phyloP scores from a whole-genome alignment of 2,329 filamentous ascomycete genomes.

The Dactylellina cionopaga region DNA sequence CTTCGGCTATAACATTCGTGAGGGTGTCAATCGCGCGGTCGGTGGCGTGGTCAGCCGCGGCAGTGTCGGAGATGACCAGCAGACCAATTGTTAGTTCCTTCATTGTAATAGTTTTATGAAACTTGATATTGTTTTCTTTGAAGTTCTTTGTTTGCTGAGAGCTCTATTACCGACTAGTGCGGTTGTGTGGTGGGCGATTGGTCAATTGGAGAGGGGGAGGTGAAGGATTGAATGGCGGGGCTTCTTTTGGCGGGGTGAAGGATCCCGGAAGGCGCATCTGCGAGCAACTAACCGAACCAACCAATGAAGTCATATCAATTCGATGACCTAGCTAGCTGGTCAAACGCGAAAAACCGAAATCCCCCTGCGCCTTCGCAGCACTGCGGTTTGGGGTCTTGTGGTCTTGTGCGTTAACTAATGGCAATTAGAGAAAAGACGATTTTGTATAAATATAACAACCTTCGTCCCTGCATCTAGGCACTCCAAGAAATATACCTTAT shows the following conservation, averaged over 20 bases:
- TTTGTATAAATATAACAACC: no score
- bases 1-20: conserved; percentile 73
- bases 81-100: conserved; percentile 75
- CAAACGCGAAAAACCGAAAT: background rate
- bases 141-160: background rate
- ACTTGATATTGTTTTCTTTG: background rate
- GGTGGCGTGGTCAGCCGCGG: conserved; percentile 78
- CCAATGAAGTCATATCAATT: no score
- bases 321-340: no score
- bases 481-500: no score
- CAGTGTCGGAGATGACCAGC: conserved; percentile 90
- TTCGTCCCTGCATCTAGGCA: no score
- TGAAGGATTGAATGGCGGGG: background rate
- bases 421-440: no score
- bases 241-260: no score
- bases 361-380: no score
- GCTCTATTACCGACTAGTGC: background rate
- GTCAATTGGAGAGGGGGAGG: background rate
- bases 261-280: no score
- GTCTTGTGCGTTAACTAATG: no score
- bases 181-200: background rate
- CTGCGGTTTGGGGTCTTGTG: no score
- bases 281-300: no score
- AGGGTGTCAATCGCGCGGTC: conserved; percentile 77
- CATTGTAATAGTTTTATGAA: background rate